A percentile compares a stretch with the other conserved stretches of the same genome.
phyloP scores from a whole-genome alignment of 805 yeast species.

The Kodamaea hsintzibuensis region DNA sequence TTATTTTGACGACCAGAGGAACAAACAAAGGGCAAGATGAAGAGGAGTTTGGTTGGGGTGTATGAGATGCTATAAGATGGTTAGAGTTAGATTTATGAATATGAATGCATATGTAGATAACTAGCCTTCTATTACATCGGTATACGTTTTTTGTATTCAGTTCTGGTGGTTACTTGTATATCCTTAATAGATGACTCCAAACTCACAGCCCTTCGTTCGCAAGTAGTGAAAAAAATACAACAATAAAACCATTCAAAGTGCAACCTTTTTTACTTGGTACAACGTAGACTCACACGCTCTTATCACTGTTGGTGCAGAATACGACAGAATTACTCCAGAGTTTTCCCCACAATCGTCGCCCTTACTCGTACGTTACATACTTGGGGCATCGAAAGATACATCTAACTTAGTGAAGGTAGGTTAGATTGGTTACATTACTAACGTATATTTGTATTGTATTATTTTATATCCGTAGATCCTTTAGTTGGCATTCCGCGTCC shows the following conservation, averaged over 20 bases:
- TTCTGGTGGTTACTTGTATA: no score
- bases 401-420: not conserved
- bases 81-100: no score
- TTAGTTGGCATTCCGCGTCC: no score
- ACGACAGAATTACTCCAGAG: conserved; percentile 3
- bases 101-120: no score
- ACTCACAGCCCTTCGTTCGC: not conserved
- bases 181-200: no score
- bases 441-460: no score
- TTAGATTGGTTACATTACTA: not conserved
- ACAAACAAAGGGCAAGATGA: no score
- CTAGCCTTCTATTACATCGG: no score
- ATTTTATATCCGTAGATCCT: no score
- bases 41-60: no score
- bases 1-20: not conserved
- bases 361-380: conserved; percentile 3
- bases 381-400: not conserved
- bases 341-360: conserved; percentile 4
- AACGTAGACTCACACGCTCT: not conserved
- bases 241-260: not conserved
- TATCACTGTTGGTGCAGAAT: not conserved
- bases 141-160: no score
- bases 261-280: not conserved
- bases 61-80: no score
- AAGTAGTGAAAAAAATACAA: not conserved